phyloP scores from a whole-genome alignment of 306 rosid species.

The Echinosophora koreensis region DNA sequence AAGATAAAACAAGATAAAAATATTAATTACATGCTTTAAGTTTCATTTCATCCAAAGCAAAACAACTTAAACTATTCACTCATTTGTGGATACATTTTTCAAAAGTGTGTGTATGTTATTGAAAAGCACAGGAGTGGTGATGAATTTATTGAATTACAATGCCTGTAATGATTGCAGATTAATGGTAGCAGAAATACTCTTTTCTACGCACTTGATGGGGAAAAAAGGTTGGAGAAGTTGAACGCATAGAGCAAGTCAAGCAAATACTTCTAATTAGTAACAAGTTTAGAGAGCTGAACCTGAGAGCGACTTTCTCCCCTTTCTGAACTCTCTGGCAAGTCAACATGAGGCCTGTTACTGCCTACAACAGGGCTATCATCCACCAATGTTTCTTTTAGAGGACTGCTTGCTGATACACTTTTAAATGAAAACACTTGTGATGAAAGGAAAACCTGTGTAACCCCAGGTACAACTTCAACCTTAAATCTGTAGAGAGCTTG shows the following conservation, averaged over 20 bases:
- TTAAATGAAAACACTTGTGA: conserved; percentile 91
- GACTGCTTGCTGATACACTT: conserved; percentile 68
- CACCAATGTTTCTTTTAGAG: conserved; percentile 51
- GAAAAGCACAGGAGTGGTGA: conserved; percentile 14
- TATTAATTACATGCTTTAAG: conserved; percentile 7
- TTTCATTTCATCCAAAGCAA: conserved; percentile 26
- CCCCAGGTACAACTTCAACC: conserved; percentile 76
- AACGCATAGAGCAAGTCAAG: background rate
- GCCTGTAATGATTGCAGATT: conserved; percentile 15
- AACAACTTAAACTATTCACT: conserved; percentile 7
- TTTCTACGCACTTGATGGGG: background rate
- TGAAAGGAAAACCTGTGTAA: conserved; percentile 71
- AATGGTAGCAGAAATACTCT: conserved; percentile 9
- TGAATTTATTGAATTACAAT: conserved; percentile 28
- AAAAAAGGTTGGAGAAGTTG: conserved; percentile 31
- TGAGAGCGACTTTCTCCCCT: conserved; percentile 64
- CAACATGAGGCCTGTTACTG: conserved; percentile 43
- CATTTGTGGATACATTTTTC: background rate
- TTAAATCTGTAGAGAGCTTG: conserved; percentile 90
- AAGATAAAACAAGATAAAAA: background rate
- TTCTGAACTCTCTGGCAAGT: conserved; percentile 65
- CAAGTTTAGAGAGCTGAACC: conserved; percentile 59
- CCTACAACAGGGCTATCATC: conserved; percentile 50
- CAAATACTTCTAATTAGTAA: background rate
- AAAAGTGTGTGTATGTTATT: background rate